phyloP scores from a whole-genome alignment of 805 yeast genomes.

The Starmerella vitae region DNA sequence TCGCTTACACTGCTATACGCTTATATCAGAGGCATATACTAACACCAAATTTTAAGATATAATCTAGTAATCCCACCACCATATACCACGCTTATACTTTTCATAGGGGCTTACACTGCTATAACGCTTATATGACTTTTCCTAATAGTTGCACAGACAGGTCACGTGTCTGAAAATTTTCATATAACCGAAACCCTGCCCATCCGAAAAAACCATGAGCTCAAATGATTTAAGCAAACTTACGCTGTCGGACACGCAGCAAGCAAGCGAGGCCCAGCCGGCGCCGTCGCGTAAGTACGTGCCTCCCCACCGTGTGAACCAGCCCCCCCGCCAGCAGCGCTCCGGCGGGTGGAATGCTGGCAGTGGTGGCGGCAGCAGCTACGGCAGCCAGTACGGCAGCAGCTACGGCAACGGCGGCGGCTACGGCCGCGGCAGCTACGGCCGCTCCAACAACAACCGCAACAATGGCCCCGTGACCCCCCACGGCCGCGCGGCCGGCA shows the following conservation, averaged over 20 bases:
- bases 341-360: slow-evolving; percentile 21
- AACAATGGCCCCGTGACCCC: slow-evolving; percentile 33
- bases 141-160: too few species aligned
- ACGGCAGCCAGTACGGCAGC: slow-evolving; percentile 14
- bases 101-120: too few species aligned
- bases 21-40: too few species aligned
- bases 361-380: slow-evolving; percentile 17
- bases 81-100: too few species aligned
- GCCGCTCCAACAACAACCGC: slow-evolving; percentile 24
- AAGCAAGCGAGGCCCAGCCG: not conserved
- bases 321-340: slow-evolving; percentile 5
- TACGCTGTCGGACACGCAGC: slow-evolving; percentile 12
- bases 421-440: slow-evolving; percentile 25
- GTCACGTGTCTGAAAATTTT: too few species aligned
- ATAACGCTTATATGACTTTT: too few species aligned
- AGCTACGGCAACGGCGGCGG: slow-evolving; percentile 21
- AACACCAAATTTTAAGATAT: too few species aligned
- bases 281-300: slow-evolving; percentile 29
- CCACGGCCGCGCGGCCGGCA: slow-evolving; percentile 35
- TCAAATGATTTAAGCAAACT: slow-evolving; percentile 18
- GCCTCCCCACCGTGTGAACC: slow-evolving; percentile 38
- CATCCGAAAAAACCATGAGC: slow-evolving; percentile 12
- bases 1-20: too few species aligned
- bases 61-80: too few species aligned
- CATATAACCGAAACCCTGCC: not conserved